A percentile compares a stretch with the other conserved stretches of the same genome.
Evolutionary conservation across 2,329 filamentous ascomycete genomes (phyloP).

Genomic region (Arthrobotrys pseudoclavata): DNA sequence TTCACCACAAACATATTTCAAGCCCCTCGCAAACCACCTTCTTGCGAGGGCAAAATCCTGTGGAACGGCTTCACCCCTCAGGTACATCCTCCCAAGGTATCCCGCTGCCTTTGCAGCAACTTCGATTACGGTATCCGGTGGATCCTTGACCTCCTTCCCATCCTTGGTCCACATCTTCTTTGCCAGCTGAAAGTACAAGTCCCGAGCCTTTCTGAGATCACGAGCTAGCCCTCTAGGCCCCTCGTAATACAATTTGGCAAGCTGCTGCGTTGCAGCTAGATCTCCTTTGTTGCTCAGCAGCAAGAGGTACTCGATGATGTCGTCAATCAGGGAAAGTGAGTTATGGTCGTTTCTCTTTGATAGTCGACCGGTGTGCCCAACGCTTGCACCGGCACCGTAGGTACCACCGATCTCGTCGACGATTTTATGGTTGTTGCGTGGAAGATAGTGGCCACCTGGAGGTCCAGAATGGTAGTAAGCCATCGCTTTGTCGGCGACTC

Average conservation of each 20-base stretch:
- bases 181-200: constrained; percentile 84
- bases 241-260: constrained; percentile 90
- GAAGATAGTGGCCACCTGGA: constrained; percentile 84
- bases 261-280: constrained; percentile 84
- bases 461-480: constrained; percentile 88
- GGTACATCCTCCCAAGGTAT: constrained; percentile 88
- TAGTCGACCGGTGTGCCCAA: constrained; percentile 85
- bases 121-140: constrained; percentile 80
- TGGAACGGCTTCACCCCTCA: constrained; percentile 85
- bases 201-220: constrained; percentile 80
- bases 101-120: constrained; percentile 78
- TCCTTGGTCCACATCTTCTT: constrained; percentile 85
- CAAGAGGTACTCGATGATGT: constrained; percentile 94
- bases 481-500: constrained; percentile 92
- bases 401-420: constrained; percentile 92
- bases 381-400: constrained; percentile 95
- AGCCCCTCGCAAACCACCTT: constrained; percentile 85
- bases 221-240: constrained; percentile 81
- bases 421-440: constrained; percentile 83
- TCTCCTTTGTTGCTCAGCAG: constrained; percentile 91
- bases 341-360: constrained; percentile 80
- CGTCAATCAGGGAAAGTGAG: constrained; percentile 86
- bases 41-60: constrained; percentile 82
- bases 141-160: constrained; percentile 77
- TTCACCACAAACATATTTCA: constrained; percentile 67